Evolutionary conservation across 2,329 filamentous ascomycete genomes (phyloP).

Genomic region (Claviceps quebecensis): DNA sequence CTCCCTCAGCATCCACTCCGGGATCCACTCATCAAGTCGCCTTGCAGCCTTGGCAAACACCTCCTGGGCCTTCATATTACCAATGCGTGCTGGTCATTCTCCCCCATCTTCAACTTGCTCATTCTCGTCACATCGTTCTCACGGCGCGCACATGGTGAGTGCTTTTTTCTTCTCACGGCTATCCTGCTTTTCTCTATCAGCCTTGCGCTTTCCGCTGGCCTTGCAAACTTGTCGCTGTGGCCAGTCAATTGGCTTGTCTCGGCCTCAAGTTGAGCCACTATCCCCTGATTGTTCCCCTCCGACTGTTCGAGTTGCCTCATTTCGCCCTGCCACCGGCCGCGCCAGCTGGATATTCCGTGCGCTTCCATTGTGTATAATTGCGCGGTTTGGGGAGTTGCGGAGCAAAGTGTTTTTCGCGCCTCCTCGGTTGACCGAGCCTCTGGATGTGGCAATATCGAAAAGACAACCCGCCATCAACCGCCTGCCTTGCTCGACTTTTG

Average conservation of each 20-base stretch:
- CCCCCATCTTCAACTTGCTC: not conserved
- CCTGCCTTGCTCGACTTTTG: not conserved
- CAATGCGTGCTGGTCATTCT: not conserved
- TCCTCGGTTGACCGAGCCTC: not conserved
- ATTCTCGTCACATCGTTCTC: not conserved
- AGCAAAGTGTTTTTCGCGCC: not conserved
- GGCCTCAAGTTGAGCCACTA: not conserved
- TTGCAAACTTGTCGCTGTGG: not conserved
- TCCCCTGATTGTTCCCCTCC: not conserved
- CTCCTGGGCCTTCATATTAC: not conserved
- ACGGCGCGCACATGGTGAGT: conserved; percentile 2
- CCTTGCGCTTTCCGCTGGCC: not conserved
- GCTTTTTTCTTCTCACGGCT: not conserved
- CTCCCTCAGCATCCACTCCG: not conserved
- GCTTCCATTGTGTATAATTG: not conserved
- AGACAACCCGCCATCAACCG: not conserved
- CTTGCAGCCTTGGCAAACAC: not conserved
- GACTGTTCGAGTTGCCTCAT: not conserved
- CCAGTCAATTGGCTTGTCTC: not conserved
- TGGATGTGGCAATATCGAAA: not conserved
- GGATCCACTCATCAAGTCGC: not conserved
- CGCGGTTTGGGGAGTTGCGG: not conserved
- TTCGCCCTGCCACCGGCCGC: not conserved
- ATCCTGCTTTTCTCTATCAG: not conserved
- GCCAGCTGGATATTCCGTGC: not conserved